Conservation (phyloP, 768 basidiomycete species). For the Clitopilus passeckerianus region DNA sequence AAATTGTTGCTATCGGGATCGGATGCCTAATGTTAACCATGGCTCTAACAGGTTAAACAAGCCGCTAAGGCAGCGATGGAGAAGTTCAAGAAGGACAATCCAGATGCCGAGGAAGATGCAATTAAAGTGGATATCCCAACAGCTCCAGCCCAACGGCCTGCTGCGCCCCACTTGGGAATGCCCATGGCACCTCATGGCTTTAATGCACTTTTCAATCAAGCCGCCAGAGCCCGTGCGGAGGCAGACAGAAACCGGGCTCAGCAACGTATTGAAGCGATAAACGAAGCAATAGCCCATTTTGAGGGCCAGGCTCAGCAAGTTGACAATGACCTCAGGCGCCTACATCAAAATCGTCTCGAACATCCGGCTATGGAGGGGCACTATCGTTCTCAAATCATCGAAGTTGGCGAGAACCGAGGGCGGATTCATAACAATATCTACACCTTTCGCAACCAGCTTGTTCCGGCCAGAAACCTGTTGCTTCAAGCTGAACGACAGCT, state of each 20-base stretch:
- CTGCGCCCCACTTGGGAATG: background rate
- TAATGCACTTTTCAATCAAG: background rate
- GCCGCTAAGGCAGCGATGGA: constrained; percentile 65
- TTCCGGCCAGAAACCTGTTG: background rate
- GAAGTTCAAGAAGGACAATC: constrained; percentile 54
- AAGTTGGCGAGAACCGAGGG: background rate
- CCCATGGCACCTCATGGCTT: background rate
- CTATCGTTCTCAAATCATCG: background rate
- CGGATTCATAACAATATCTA: background rate
- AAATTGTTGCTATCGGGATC: background rate
- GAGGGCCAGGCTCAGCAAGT: background rate
- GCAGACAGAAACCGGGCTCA: background rate
- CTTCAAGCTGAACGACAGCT: background rate
- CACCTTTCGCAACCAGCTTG: background rate
- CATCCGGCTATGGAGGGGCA: background rate
- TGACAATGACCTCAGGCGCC: background rate
- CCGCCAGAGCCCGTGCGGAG: background rate
- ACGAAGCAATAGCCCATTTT: background rate
- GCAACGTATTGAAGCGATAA: background rate
- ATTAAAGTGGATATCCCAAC: constrained; percentile 64
- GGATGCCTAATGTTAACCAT: background rate
- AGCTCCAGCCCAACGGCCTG: constrained; percentile 15
- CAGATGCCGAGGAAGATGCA: constrained; percentile 54
- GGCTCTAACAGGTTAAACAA: constrained; percentile 49
- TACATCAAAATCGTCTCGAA: background rate